Base-by-base conservation (phyloP, 2,329 filamentous ascomycete genomes). In the Aureobasidium sp. region DNA sequence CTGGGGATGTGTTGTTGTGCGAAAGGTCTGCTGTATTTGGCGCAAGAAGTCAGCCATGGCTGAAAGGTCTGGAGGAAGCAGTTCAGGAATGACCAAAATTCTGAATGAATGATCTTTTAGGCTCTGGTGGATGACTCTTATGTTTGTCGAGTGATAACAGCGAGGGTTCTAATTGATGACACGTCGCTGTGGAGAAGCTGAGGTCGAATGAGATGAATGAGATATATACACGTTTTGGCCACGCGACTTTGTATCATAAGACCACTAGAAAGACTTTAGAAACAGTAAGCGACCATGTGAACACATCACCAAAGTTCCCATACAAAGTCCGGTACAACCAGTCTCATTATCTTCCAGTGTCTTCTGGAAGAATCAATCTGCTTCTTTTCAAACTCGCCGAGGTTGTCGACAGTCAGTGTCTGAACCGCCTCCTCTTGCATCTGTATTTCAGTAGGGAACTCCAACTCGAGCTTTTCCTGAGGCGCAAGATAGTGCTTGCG, bases 261-360 rank as follows among this genome's bases (percentile, higher is more conserved):
- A 25, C 27, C 42, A 2, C 22, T 27, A 45, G 31, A 34, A 39
- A 39, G 14, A 5, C 1, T 34, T 17, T 5, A 6, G 15, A 5
- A 12, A 31, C 20, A 48, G 25, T 31, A 11, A 9, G 27, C 17
- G 20, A 1, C 31, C 27, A 45, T n/a, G n/a, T 5, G n/a, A 6
- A 44, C 4, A 37, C 42, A 60, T 82, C 75, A 96, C 90, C 91
- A 97, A 69, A 85, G 83, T 77, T 96, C 88, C 94, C 94, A 99
- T 29, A 97, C 84, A 14, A 77, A 77, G 62, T 79, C 79, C 1
- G 92, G 91, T 65, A 97, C 68, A 2, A 97, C 91, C 0, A 78
- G 84, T 70, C 94, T 84, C 91, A 99, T 99, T 51, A 99, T 87
- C 47, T 77, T 79, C 94, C 94, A 99, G 76, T 99, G 94, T 11